Base-by-base conservation (phyloP, 1,284 basidiomycete genomes). In the Fistulinella cinereoalba region DNA sequence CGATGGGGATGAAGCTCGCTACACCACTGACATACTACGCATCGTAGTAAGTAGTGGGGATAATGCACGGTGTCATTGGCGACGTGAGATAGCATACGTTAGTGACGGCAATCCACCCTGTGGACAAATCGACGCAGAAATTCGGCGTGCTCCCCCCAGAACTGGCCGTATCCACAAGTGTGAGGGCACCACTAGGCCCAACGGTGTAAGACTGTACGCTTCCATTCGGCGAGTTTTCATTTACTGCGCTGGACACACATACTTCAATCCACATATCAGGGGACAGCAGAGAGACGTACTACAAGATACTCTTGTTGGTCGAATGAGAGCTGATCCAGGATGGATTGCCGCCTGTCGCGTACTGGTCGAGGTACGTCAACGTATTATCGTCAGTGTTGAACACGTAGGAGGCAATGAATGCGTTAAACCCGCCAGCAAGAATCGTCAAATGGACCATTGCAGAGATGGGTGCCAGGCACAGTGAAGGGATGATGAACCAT, bases 161-260 rank as follows among this genome's bases (percentile, higher is more conserved):
- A 37, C 60, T 55, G 34, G 75, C 62, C 6, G 74, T 76, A 43
- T 77, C 72, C 4, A 80, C 57, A 0, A 77, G 66, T n/a, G 55
- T 55, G 18, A 85, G 53, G 1, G 61, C 56, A 13, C 79, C 82
- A n/a, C 71, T 52, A 1, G 59, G 25, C 8, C 69, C 66, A 33
- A 85, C 70, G 7, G 53, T 58, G 65, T 81, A 86, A 0, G 81
- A 80, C 55, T 86, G 81, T 5, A 86, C 57, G 6, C 67, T 72
- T 1, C 81, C 80, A 1, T 76, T 73, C 0, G 53, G 43, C 1
- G 57, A 15, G 16, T 75, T 64, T 57, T 83, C 77, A 55, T 86
- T 85, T 10, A 71, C 68, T 13, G 80, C 76, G 58, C 83, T 85
- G 41, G 5, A 18, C 31, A 11, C 1, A n/a, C 13, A n/a, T n/a